Percentiles rank a stretch among this genome's conserved stretches.
phyloP scores from a whole-genome alignment of 2,329 filamentous ascomycete genomes.

The Lizonia empirigonia region DNA sequence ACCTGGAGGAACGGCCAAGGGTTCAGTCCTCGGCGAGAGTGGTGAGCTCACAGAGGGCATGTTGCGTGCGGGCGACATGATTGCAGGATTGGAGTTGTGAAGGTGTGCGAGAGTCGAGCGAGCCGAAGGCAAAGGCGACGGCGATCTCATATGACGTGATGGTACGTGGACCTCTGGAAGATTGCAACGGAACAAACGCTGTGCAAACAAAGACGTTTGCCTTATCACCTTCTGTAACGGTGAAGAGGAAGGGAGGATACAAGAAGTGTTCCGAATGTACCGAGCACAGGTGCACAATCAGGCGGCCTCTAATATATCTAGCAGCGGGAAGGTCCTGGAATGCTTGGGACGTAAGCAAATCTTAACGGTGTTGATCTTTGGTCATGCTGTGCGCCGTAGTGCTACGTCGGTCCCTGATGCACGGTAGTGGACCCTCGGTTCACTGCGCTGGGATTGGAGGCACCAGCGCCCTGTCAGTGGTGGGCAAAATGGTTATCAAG shows the following conservation, averaged over 20 bases:
- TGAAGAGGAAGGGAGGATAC: constrained; percentile 11
- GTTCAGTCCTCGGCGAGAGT: constrained; percentile 44
- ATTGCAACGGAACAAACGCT: not conserved
- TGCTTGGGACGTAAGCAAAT: constrained; percentile 37
- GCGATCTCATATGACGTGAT: constrained; percentile 37
- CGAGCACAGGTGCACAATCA: constrained; percentile 25
- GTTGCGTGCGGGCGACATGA: constrained; percentile 40
- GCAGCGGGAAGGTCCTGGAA: constrained; percentile 39
- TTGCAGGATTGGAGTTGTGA: constrained; percentile 20
- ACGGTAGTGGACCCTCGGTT: constrained; percentile 38
- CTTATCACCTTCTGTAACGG: constrained; percentile 6
- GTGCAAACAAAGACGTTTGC: constrained; percentile 6
- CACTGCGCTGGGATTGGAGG: constrained; percentile 24
- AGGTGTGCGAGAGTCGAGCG: constrained; percentile 28
- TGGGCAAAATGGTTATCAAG: constrained; percentile 30
- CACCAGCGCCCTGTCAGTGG: constrained; percentile 23
- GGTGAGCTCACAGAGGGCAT: constrained; percentile 43
- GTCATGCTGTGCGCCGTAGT: constrained; percentile 34
- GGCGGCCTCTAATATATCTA: constrained; percentile 40
- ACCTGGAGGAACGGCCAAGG: constrained; percentile 44
- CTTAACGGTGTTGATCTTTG: constrained; percentile 45
- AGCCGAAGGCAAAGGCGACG: constrained; percentile 28
- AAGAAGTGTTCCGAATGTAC: constrained; percentile 13
- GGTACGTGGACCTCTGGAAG: constrained; percentile 27
- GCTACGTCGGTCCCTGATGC: constrained; percentile 29